These are phyloP conservation scores for Colletotrichum sp. DNA, from an alignment of 2,329 filamentous ascomycete species.

Conservation along the genomic window DNA sequence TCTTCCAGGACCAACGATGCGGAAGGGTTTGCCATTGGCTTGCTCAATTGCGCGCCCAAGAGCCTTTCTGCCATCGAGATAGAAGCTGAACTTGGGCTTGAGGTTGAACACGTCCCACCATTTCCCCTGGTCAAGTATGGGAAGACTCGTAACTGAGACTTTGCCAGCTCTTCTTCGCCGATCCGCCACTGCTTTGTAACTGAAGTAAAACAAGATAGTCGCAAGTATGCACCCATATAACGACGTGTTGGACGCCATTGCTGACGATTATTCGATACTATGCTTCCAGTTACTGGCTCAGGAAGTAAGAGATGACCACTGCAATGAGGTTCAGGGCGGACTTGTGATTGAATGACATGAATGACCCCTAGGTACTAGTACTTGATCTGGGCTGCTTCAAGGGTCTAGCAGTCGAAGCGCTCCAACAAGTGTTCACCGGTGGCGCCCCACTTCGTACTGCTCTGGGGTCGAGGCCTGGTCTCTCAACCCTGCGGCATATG, in stretches of 20 bases:
- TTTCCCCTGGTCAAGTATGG: not conserved
- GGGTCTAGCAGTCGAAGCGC: not conserved
- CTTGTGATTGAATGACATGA: not conserved
- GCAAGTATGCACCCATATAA: not conserved
- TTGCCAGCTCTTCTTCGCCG: not conserved
- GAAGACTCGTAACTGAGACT: not conserved
- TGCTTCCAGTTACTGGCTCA: not conserved
- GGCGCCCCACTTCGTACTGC: not conserved
- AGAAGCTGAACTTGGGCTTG: not conserved
- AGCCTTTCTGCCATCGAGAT: not conserved
- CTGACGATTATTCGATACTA: rapidly evolving
- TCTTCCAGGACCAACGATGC: not conserved
- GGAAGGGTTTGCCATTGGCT: not conserved
- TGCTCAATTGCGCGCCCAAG: not conserved
- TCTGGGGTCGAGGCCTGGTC: not conserved
- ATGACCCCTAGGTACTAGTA: not conserved
- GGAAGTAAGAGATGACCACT: not conserved
- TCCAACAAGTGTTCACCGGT: not conserved
- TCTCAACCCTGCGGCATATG: not conserved
- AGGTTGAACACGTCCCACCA: not conserved
- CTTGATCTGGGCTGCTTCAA: not conserved
- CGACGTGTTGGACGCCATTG: not conserved
- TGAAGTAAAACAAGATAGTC: not conserved
- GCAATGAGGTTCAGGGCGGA: not conserved
- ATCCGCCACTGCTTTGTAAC: not conserved